A percentile compares a stretch with the other conserved stretches of the same genome.
Conservation (phyloP, 495 filamentous ascomycete genomes). For the Talaromyces trachyspermus region DNA sequence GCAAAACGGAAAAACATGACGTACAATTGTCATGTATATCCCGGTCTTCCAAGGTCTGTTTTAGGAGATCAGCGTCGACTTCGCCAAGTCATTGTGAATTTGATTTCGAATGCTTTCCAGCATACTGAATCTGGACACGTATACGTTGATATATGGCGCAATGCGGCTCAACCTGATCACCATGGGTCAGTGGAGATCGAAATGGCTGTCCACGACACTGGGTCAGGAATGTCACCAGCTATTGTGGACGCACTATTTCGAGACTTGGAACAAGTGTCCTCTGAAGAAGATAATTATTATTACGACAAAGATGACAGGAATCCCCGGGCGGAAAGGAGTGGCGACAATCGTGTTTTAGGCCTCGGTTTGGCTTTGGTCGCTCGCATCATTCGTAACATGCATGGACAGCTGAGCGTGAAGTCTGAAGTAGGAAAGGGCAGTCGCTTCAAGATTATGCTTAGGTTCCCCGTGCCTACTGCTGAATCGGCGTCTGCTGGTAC, state of each 20-base stretch:
- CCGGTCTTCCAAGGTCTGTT: constrained; percentile 63
- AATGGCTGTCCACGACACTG: constrained; percentile 71
- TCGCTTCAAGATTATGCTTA: constrained; percentile 53
- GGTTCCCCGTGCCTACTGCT: constrained; percentile 25
- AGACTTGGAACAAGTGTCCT: constrained; percentile 80
- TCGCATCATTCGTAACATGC: constrained; percentile 79
- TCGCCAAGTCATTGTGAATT: constrained; percentile 72
- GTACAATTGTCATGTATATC: constrained; percentile 59
- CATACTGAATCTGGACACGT: constrained; percentile 66
- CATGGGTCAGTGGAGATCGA: constrained; percentile 48
- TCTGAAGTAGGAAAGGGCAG: constrained; percentile 84
- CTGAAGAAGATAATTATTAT: constrained; percentile 37
- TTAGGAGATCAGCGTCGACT: constrained; percentile 74
- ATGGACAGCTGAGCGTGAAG: constrained; percentile 80
- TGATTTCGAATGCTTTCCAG: constrained; percentile 82
- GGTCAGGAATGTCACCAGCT: constrained; percentile 63
- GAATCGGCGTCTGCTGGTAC: constrained; percentile 3
- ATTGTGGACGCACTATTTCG: constrained; percentile 74
- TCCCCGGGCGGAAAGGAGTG: constrained; percentile 17
- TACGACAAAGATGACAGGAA: constrained; percentile 24
- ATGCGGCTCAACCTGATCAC: constrained; percentile 28
- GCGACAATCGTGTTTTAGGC: constrained; percentile 61
- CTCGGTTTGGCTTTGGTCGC: constrained; percentile 84
- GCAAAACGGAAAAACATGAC: constrained; percentile 66
- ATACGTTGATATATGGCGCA: constrained; percentile 59